These are phyloP conservation scores for Hansenula lynferdii DNA, from an alignment of 1,139 yeast species.

Conservation along the genomic window DNA sequence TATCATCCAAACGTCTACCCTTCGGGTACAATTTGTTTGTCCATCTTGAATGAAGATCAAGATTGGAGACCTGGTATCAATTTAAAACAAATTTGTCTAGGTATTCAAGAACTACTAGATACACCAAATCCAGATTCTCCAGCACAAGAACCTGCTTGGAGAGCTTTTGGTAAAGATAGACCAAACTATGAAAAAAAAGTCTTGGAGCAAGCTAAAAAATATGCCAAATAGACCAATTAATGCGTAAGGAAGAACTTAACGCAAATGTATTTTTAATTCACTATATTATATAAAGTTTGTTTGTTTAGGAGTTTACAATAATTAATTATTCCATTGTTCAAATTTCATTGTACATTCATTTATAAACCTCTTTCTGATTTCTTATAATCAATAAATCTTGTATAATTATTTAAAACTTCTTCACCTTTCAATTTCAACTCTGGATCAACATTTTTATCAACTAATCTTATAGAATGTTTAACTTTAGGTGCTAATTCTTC, in stretches of 20 bases:
- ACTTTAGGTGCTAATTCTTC: slow-evolving; percentile 41
- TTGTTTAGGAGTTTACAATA: neutral
- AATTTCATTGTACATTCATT: no score
- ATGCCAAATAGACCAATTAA: slow-evolving; percentile 50
- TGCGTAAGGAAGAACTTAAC: no score
- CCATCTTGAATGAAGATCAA: slow-evolving; percentile 90
- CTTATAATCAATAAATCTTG: slow-evolving; percentile 77
- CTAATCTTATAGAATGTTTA: slow-evolving; percentile 44
- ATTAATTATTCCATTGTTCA: no score
- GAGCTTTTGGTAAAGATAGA: slow-evolving; percentile 69
- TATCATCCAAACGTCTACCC: slow-evolving; percentile 98
- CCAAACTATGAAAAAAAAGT: slow-evolving; percentile 72
- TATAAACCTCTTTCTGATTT: slow-evolving; percentile 28
- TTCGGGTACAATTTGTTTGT: slow-evolving; percentile 90
- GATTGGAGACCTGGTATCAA: slow-evolving; percentile 99
- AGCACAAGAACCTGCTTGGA: slow-evolving; percentile 97
- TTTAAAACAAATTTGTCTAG: slow-evolving; percentile 81
- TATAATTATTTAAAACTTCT: slow-evolving; percentile 63
- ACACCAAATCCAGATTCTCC: slow-evolving; percentile 95
- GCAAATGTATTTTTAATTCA: neutral
- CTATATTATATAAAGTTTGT: neutral
- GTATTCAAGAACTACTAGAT: slow-evolving; percentile 87
- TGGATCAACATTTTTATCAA: slow-evolving; percentile 62
- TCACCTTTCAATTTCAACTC: slow-evolving; percentile 61
- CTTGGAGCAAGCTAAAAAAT: slow-evolving; percentile 73